A percentile compares a stretch with the other conserved stretches of the same genome.
Evolutionary conservation across 2,329 filamentous ascomycete species (phyloP).

Genomic region (Leptographium procerum): DNA sequence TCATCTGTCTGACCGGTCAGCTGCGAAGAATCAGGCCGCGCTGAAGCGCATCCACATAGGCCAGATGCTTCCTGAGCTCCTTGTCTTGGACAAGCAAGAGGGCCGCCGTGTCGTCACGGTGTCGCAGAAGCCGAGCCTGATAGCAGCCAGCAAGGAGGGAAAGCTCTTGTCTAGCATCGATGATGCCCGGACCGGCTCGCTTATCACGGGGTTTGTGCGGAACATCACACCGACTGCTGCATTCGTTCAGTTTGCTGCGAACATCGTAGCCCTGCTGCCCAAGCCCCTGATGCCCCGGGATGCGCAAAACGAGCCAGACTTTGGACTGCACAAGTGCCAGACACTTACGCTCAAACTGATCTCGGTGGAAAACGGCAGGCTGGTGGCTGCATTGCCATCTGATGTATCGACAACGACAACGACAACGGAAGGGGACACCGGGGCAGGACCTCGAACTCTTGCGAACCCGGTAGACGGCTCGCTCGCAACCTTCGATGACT

Average conservation of each 20-base stretch:
- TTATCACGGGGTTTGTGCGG: slow-evolving; percentile 68
- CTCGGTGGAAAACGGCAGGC: slow-evolving; percentile 60
- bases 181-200: slow-evolving; percentile 56
- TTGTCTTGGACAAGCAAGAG: slow-evolving; percentile 78
- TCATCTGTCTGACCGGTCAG: slow-evolving; percentile 77
- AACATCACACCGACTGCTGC: slow-evolving; percentile 73
- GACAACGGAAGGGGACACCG: slow-evolving; percentile 11
- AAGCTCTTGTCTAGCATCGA: slow-evolving; percentile 61
- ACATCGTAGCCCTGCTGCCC: slow-evolving; percentile 66
- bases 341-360: slow-evolving; percentile 62
- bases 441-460: background rate
- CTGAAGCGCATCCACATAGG: slow-evolving; percentile 76
- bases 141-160: slow-evolving; percentile 62
- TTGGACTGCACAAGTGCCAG: slow-evolving; percentile 68
- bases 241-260: slow-evolving; percentile 80
- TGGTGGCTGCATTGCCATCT: slow-evolving; percentile 44
- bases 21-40: slow-evolving; percentile 63
- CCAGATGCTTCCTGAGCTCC: slow-evolving; percentile 68
- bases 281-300: slow-evolving; percentile 68
- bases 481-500: slow-evolving; percentile 56
- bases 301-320: slow-evolving; percentile 52
- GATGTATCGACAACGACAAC: slow-evolving; percentile 31
- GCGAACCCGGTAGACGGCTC: slow-evolving; percentile 47
- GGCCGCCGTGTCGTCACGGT: slow-evolving; percentile 64
- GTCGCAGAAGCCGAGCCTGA: slow-evolving; percentile 71